phyloP scores from a whole-genome alignment of 139 green algal genomes.

The Coelastrella sp. region DNA sequence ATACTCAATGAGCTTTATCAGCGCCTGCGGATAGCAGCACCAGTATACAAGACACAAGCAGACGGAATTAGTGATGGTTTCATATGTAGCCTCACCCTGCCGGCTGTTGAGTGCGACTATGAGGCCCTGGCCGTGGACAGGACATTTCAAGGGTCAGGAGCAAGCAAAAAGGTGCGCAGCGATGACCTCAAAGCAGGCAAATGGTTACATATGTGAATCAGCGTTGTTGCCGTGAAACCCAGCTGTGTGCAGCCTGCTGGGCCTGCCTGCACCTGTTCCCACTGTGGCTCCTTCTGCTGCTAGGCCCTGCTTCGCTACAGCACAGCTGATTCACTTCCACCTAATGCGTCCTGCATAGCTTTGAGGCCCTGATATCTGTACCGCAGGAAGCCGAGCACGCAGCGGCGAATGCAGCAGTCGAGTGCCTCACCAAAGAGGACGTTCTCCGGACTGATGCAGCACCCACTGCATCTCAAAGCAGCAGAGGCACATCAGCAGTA shows the following conservation, averaged over 20 bases:
- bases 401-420: constrained; percentile 38
- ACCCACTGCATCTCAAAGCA: constrained; percentile 9
- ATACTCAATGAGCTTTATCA: no score
- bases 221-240: no score
- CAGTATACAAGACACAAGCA: constrained; percentile 43
- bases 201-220: no score
- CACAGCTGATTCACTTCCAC: no score
- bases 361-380: neutral
- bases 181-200: no score
- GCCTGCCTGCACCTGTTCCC: no score
- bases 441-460: constrained; percentile 15
- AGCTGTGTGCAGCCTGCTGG: no score
- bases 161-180: constrained; percentile 46
- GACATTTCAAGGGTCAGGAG: constrained; percentile 27
- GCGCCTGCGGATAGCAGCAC: constrained; percentile 44
- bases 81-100: constrained; percentile 33
- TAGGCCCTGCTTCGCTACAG: no score
- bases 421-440: constrained; percentile 27
- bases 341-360: neutral
- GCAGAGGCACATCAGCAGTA: constrained; percentile 15
- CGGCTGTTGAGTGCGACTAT: constrained; percentile 5
- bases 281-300: no score
- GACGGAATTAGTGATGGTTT: constrained; percentile 29
- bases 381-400: constrained; percentile 47
- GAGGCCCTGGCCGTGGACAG: constrained; percentile 1